phyloP scores from a whole-genome alignment of 2,329 filamentous ascomycete species.

The Lasiodiplodia citricola region DNA sequence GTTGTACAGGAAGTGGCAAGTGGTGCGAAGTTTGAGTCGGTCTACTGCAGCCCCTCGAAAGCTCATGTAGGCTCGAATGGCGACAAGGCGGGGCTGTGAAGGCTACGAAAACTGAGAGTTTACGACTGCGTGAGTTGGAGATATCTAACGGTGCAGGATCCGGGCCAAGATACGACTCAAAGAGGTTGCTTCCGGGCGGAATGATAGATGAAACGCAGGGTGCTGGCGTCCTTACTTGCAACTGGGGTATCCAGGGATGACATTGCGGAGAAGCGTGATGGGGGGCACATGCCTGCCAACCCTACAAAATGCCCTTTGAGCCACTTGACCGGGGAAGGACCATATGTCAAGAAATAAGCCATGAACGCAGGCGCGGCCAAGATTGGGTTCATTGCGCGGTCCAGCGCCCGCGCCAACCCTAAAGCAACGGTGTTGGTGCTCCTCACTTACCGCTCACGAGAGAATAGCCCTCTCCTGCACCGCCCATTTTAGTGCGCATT shows the following conservation, averaged over 20 bases:
- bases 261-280: background rate
- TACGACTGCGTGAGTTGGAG: background rate
- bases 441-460: background rate
- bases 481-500: slow-evolving; percentile 2
- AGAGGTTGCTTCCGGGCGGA: background rate
- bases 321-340: background rate
- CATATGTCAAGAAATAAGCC: background rate
- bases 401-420: background rate
- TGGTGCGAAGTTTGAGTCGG: too few species aligned
- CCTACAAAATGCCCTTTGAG: background rate
- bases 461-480: background rate
- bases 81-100: too few species aligned
- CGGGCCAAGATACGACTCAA: too few species aligned
- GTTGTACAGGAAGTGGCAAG: too few species aligned
- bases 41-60: too few species aligned
- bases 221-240: background rate
- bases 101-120: background rate
- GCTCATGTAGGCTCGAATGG: too few species aligned
- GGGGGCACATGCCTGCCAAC: background rate
- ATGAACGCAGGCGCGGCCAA: background rate
- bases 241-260: background rate
- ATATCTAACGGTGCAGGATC: background rate
- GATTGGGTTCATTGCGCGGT: background rate
- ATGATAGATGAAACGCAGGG: background rate
- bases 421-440: background rate